A percentile compares a stretch with the other conserved stretches of the same genome.
Evolutionary conservation across 306 rosid genomes (phyloP).

Genomic region (Gastrolobium villosum): DNA sequence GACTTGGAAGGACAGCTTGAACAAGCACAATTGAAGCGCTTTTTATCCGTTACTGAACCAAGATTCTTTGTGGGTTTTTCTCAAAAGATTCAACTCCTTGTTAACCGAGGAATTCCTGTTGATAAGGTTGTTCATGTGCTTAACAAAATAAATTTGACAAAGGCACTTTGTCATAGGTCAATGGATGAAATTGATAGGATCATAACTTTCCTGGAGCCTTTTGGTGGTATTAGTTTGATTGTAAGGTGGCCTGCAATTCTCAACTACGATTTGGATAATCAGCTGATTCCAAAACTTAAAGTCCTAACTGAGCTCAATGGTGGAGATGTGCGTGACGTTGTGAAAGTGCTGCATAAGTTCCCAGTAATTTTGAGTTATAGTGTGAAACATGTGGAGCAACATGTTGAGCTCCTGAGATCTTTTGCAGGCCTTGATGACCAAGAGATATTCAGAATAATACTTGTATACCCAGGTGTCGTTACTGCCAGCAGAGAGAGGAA

Average conservation of each 20-base stretch:
- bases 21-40: constrained; percentile 55
- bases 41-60: constrained; percentile 53
- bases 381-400: constrained; percentile 62
- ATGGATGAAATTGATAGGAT: constrained; percentile 63
- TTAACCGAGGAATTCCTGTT: constrained; percentile 59
- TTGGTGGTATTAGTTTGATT: constrained; percentile 71
- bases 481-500: constrained; percentile 82
- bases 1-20: constrained; percentile 65
- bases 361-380: constrained; percentile 70
- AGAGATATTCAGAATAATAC: constrained; percentile 70
- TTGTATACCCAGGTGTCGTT: constrained; percentile 66
- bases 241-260: constrained; percentile 63
- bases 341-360: constrained; percentile 58
- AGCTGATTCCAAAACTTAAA: constrained; percentile 65
- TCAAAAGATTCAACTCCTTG: constrained; percentile 63
- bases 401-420: constrained; percentile 68
- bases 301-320: constrained; percentile 61
- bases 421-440: constrained; percentile 66
- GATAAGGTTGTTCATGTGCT: constrained; percentile 67
- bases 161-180: constrained; percentile 70
- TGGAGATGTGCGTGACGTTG: constrained; percentile 62
- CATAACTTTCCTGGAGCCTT: constrained; percentile 58
- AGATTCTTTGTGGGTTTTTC: constrained; percentile 60
- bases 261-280: constrained; percentile 68
- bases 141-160: constrained; percentile 64